These are phyloP conservation scores for Gaultheria prostrata DNA, from an alignment of 148 eudicot species.

Conservation along the genomic window DNA sequence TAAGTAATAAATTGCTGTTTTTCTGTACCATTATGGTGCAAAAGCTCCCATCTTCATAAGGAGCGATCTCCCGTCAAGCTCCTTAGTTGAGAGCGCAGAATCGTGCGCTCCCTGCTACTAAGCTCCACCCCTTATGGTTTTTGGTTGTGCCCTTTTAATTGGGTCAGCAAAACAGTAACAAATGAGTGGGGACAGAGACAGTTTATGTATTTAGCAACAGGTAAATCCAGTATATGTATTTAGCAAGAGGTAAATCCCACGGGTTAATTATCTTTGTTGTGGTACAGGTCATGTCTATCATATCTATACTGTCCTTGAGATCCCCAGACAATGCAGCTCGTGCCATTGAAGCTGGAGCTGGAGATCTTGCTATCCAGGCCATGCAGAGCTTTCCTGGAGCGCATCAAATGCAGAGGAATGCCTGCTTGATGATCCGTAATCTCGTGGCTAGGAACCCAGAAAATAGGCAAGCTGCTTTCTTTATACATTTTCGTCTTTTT, in stretches of 20 bases:
- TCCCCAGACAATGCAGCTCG: constrained; percentile 80
- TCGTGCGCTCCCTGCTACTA: too few relatives aligned
- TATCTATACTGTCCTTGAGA: constrained; percentile 68
- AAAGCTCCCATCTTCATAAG: too few relatives aligned
- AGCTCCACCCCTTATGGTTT: too few relatives aligned
- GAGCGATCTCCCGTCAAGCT: too few relatives aligned
- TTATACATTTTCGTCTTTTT: background rate
- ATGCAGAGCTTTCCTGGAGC: constrained; percentile 79
- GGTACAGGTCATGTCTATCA: constrained; percentile 73
- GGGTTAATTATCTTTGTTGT: constrained; percentile 6
- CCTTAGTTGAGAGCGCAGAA: too few relatives aligned
- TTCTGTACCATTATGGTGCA: too few relatives aligned
- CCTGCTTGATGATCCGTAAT: constrained; percentile 90
- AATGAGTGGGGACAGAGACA: background rate
- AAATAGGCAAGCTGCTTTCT: constrained; percentile 50
- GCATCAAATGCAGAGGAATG: constrained; percentile 66
- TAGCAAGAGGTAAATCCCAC: background rate
- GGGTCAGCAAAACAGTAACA: background rate
- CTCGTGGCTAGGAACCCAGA: constrained; percentile 88
- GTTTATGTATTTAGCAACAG: too few relatives aligned
- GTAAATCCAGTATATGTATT: background rate
- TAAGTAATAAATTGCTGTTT: too few relatives aligned
- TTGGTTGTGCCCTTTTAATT: background rate
- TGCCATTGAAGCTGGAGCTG: constrained; percentile 96
- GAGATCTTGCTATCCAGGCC: constrained; percentile 87